phyloP scores from a whole-genome alignment of 805 yeast species.

The Ogataea methylovora region DNA sequence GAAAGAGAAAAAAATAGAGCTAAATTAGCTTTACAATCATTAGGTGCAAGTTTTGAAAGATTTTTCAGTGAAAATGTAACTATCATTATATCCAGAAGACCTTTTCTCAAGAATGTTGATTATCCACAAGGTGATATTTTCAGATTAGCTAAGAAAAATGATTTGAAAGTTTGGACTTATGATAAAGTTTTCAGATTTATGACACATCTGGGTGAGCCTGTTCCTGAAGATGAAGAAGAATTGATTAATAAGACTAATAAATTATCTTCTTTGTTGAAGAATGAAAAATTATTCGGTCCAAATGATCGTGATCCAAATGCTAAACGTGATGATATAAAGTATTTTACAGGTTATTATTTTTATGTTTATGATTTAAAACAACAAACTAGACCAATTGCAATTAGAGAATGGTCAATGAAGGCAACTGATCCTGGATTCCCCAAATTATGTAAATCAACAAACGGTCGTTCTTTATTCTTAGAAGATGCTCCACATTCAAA shows the following conservation, averaged over 20 bases:
- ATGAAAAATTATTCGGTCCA: conserved; percentile 82
- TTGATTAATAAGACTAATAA: conserved; percentile 18
- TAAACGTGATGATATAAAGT: conserved; percentile 74
- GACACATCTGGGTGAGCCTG: conserved; percentile 46
- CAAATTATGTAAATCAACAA: conserved; percentile 48
- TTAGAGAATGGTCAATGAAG: conserved; percentile 66
- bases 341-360: conserved; percentile 67
- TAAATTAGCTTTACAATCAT: conserved; percentile 25
- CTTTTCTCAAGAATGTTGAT: conserved; percentile 29
- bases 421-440: conserved; percentile 42
- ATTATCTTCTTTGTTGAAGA: conserved; percentile 60
- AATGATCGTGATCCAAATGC: conserved; percentile 85
- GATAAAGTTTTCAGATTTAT: conserved; percentile 80
- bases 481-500: conserved; percentile 36
- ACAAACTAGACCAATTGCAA: conserved; percentile 69
- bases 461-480: conserved; percentile 82
- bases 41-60: conserved; percentile 51
- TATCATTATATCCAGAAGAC: conserved; percentile 68
- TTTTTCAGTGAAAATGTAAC: conserved; percentile 62
- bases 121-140: conserved; percentile 58
- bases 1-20: conserved; percentile 29
- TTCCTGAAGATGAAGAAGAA: conserved; percentile 17
- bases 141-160: conserved; percentile 48
- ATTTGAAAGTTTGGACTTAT: conserved; percentile 79
- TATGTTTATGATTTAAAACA: conserved; percentile 78